Conservation (phyloP, 768 basidiomycete genomes). For the Suillus discolor region DNA sequence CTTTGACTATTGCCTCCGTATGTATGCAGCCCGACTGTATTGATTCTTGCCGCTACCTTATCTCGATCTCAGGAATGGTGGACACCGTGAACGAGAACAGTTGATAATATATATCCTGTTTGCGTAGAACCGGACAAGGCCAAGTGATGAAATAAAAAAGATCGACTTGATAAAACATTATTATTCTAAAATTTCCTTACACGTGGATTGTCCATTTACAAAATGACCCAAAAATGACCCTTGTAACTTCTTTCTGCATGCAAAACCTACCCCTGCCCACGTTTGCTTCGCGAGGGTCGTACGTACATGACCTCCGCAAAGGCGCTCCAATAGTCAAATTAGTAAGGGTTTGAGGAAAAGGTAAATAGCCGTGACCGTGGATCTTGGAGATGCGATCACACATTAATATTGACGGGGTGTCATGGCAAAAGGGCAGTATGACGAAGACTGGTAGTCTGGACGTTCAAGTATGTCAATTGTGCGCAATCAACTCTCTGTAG, state of each 20-base stretch:
- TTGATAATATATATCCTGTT: background rate
- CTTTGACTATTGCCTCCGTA: background rate
- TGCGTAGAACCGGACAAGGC: background rate
- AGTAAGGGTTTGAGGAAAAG: conserved; percentile 2
- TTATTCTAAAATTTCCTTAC: conserved; percentile 8
- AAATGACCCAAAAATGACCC: background rate
- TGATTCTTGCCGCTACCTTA: background rate
- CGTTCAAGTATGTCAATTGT: background rate
- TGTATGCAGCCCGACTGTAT: background rate
- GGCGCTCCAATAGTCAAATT: conserved; percentile 3
- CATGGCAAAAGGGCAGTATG: conserved; percentile 8
- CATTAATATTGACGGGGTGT: conserved; percentile 9
- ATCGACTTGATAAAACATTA: conserved; percentile 4
- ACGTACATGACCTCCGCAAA: conserved; percentile 8
- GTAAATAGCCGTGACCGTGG: conserved; percentile 8
- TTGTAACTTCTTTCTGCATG: background rate
- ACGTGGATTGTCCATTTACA: background rate
- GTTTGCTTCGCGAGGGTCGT: background rate
- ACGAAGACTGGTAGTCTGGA: background rate
- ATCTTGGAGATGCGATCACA: conserved; percentile 5
- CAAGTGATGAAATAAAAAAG: background rate
- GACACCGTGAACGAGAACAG: background rate
- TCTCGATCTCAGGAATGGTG: conserved; percentile 3
- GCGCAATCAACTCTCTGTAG: background rate
- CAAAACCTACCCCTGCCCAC: conserved; percentile 1